Evolutionary conservation across 2,329 filamentous ascomycete species (phyloP), one percentile per base, ranked within the genome.

Genomic region (Colletotrichum gigasporum): DNA sequence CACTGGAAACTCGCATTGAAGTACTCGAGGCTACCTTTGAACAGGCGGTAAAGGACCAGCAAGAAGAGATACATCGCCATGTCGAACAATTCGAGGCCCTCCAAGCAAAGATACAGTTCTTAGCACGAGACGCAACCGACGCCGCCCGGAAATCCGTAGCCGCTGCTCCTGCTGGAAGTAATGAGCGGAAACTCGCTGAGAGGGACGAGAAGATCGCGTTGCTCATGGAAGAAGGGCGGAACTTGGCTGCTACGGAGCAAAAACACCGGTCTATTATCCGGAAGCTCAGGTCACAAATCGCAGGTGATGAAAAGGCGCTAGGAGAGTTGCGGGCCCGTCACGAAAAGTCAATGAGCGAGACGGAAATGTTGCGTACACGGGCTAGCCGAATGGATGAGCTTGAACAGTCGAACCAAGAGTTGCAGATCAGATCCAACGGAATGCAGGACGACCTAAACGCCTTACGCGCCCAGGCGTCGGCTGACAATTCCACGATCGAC

Each of bases 71-170:
- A 39, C 89, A 96, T 71, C 86, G 85, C 50, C 93, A 97, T 67
- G 85, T 95, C 6, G 96, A 99, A 77, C 89, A 91, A 34, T 96
- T 97, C 58, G 96, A 99, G 80, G 91, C 94, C 4, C 80, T 99
- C 2, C 93, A 98, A 75, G 89, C 93, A 6, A 98, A 99, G 74
- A 80, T 99, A 26, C 91, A 94, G 69, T 97, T 96, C 72, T 81
- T 99, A 11, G 90, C 94, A 2, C 91, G 91, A 66, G 91, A 94
- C 72, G 90, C 92, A 11, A 87, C 91, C 0, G 90, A 94, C 30
- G 84, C 90, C 0, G 93, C 96, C 1, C 91, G 90, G 72, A 87
- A 88, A 69, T 85, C 89, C 6, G 89, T 87, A 2, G 79, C 84
- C n/a, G 80, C 84, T 22, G 88, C 91, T 1, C 80, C 86, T 2